Evolutionary conservation across 2,329 filamentous ascomycete species (phyloP).

Genomic region (Diaporthe sp.): DNA sequence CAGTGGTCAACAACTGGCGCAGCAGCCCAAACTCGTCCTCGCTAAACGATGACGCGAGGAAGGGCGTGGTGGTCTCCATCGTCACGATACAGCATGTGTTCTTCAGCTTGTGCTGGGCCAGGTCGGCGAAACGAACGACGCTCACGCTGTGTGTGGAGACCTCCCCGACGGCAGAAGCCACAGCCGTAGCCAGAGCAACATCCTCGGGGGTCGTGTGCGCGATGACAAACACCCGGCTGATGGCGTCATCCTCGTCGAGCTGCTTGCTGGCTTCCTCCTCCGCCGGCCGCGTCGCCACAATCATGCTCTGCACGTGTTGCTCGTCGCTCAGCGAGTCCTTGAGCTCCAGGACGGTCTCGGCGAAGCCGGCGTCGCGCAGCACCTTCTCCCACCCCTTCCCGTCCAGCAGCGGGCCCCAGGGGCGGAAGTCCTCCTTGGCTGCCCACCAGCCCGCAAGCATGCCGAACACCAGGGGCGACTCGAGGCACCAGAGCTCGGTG

Average conservation of each 20-base stretch:
- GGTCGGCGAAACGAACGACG: slow-evolving; percentile 43
- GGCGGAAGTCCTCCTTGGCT: slow-evolving; percentile 35
- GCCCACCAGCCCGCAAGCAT: slow-evolving; percentile 56
- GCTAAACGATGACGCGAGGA: slow-evolving; percentile 43
- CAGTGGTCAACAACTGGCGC: slow-evolving; percentile 47
- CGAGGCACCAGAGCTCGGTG: slow-evolving; percentile 37
- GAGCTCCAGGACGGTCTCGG: slow-evolving; percentile 36
- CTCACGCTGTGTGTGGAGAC: slow-evolving; percentile 28
- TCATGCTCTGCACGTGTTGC: slow-evolving; percentile 41
- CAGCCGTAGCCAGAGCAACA: slow-evolving; percentile 11
- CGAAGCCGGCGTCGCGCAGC: slow-evolving; percentile 37
- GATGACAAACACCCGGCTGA: slow-evolving; percentile 40
- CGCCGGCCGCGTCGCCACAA: slow-evolving; percentile 35
- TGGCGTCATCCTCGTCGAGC: slow-evolving; percentile 37
- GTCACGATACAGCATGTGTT: slow-evolving; percentile 46
- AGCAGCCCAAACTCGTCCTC: slow-evolving; percentile 47
- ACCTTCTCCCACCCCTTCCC: slow-evolving; percentile 33
- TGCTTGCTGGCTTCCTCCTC: slow-evolving; percentile 29
- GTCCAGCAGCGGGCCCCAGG: slow-evolving; percentile 36
- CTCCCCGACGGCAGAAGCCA: slow-evolving; percentile 21
- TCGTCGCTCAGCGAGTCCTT: slow-evolving; percentile 35
- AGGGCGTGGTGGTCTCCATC: slow-evolving; percentile 43
- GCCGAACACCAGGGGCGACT: slow-evolving; percentile 50
- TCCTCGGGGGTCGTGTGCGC: slow-evolving; percentile 31
- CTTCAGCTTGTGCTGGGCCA: slow-evolving; percentile 42